Evolutionary conservation across 176 grass and related monocot species (phyloP).

Genomic region (Musa troglodytarum): DNA sequence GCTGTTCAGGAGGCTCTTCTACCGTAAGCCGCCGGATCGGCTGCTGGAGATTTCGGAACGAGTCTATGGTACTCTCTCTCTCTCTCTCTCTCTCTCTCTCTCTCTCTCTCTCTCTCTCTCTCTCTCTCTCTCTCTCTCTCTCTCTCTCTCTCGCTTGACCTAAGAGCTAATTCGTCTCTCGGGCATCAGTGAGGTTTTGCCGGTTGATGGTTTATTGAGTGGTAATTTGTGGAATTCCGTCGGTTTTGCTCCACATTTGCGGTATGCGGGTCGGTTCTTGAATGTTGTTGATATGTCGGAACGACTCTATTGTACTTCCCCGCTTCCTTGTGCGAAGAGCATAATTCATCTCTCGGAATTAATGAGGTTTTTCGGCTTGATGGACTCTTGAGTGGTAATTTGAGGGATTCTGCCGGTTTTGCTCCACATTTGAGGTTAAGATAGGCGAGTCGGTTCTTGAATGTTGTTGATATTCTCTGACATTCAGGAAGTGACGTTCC

Average conservation of each 20-base stretch:
- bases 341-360: too few species aligned
- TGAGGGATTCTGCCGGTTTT: background rate
- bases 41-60: slow-evolving; percentile 96
- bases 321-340: too few species aligned
- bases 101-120: background rate
- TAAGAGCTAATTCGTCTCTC: background rate
- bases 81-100: background rate
- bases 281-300: background rate
- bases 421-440: background rate
- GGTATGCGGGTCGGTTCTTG: background rate
- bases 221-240: background rate
- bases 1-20: slow-evolving; percentile 91
- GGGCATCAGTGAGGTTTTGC: too few species aligned
- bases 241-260: background rate
- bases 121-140: slow-evolving; percentile 5
- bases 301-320: too few species aligned
- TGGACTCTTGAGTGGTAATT: background rate
- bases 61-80: slow-evolving; percentile 61
- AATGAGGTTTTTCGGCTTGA: too few species aligned
- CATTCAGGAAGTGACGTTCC: background rate
- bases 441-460: background rate
- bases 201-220: background rate
- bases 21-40: slow-evolving; percentile 83
- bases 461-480: background rate
- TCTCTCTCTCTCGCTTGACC: background rate